Base-by-base conservation (phyloP, 1,139 yeast genomes). In the Geotrichum australiense region DNA sequence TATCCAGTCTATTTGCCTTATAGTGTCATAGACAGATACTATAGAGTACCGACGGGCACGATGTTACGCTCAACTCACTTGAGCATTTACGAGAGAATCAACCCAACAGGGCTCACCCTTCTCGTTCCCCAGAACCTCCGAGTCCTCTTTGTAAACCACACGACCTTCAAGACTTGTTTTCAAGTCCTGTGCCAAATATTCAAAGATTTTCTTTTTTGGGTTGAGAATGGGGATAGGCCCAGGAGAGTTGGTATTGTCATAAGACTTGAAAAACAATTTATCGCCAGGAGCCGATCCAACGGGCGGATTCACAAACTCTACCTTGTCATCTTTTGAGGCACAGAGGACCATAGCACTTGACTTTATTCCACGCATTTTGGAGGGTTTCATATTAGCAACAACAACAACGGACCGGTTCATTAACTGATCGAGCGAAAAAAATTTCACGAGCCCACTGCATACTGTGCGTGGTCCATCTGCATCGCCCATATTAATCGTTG, bases 141-240 rank as follows among this genome's bases (percentile, higher is more conserved):
- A 91, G 58, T 84, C 94, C 55, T 71, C 80, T 55, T 80, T 80
- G 71, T 75, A 89, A 47, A 85, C 74, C 35, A 89, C 95, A 59
- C 84, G 85, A 47, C 80, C 73, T 40, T 68, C 66, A 35, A 77
- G 93, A 53, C 71, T 78, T 35, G 96, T 89, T 47, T 91, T 70
- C 73, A 91, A 89, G 46, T 73, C 71, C 39, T 96, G 96, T 71
- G 91, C 98, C 51, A 84, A 71, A 40, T 89, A 74, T 73, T 93
- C 98, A 91, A 95, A 93, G 50, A 89, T 72, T 75, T 91, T 93
- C 82, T 89, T 91, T 79, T 91, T 91, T 55, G 98, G 98, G 69
- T 89, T 89, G 66, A 91, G 73, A 61, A 81, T 93, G 60, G 85
- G 77, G 65, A 87, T 94, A 51, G 98, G 98, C 35, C 56, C 63